Percentiles rank a stretch among this genome's conserved stretches.
phyloP scores from a whole-genome alignment of 2,329 filamentous ascomycete genomes.

The Hawksworthiomyces lignivorus region DNA sequence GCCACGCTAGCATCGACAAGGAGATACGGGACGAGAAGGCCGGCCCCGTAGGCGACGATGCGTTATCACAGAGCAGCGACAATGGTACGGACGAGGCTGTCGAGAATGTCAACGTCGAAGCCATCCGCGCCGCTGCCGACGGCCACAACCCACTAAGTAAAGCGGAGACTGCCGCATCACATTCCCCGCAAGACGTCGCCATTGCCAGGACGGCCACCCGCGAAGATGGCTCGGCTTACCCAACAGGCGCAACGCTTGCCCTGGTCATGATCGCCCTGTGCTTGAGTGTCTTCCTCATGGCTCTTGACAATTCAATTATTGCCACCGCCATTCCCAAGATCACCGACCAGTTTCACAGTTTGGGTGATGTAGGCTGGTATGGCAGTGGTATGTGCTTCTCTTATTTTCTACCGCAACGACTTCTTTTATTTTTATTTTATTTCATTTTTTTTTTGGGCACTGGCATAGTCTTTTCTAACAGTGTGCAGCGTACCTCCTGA shows the following conservation, averaged over 20 bases:
- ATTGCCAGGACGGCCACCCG: slow-evolving; percentile 20
- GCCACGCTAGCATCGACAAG: slow-evolving; percentile 6
- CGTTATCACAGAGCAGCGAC: not conserved
- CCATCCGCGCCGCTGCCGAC: slow-evolving; percentile 4
- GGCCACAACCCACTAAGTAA: not conserved
- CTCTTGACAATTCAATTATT: slow-evolving; percentile 28
- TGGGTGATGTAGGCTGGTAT: slow-evolving; percentile 37
- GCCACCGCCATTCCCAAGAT: slow-evolving; percentile 29
- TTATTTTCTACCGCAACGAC: not conserved
- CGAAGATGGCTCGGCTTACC: slow-evolving; percentile 32
- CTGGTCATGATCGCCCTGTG: slow-evolving; percentile 37
- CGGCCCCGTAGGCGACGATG: not conserved
- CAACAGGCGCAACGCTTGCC: slow-evolving; percentile 25
- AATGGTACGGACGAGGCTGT: not conserved
- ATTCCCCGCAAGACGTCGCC: slow-evolving; percentile 2
- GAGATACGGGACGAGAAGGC: slow-evolving; percentile 2
- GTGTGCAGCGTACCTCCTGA: slow-evolving; percentile 25
- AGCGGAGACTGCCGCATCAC: slow-evolving; percentile 4
- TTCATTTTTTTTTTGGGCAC: not conserved
- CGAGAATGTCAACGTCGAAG: slow-evolving; percentile 1
- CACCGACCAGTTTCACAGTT: slow-evolving; percentile 27
- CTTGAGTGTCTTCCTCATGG: slow-evolving; percentile 36
- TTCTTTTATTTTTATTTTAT: not conserved
- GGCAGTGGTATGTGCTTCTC: slow-evolving; percentile 19
- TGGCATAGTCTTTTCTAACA: slow-evolving; percentile 10